Base-by-base conservation (phyloP, 805 yeast genomes). In the Schwanniomyces yamadae region DNA sequence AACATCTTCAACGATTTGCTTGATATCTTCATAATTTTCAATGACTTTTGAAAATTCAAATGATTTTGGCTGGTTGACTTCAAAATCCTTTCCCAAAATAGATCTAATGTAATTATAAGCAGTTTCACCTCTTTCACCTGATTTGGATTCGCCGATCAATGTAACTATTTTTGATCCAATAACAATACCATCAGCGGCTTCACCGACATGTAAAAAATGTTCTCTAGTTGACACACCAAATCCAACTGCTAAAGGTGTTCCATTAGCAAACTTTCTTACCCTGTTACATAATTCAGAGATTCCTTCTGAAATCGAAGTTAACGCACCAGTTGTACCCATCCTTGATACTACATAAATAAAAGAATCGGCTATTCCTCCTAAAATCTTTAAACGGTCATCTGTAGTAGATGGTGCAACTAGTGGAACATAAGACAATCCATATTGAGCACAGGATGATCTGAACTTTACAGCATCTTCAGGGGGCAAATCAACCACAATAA, bases 271-370 rank as follows among this genome's bases (percentile, higher is more conserved):
- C 41, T 76, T 71, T 58, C 95, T 78, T 12, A 93, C 95, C 48
- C 88, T 79, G 19, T 70, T 68, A 48, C 93, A 79, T 44, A 93
- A 73, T 27, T 69, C 77, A 17, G 79, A 77, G 37, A 91, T 76
- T 44, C 81, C 82, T 5, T 67, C 52, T 31, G 79, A 72, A 28
- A 95, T 78, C 15, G 73, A 67, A 13, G 82, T 75, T 15, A 80
- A 67, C 23, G 95, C 91, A 57, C 99, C 99, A 19, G 99, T 93
- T 40, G 95, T 82, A 48, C 98, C 97, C 99, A 93, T 93, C 60
- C 95, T 78, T 3, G 96, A 88, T 12, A 93, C 98, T 25, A 93
- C 99, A 53, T 93, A 93, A 41, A 93, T 83, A 63, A 93, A 93
- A 1, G 97, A 86, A 59, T 91, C 97, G 21, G 99, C 95, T 52